Evolutionary conservation across 441 rosid genomes (phyloP).

Genomic region (Adansonia grandidieri): DNA sequence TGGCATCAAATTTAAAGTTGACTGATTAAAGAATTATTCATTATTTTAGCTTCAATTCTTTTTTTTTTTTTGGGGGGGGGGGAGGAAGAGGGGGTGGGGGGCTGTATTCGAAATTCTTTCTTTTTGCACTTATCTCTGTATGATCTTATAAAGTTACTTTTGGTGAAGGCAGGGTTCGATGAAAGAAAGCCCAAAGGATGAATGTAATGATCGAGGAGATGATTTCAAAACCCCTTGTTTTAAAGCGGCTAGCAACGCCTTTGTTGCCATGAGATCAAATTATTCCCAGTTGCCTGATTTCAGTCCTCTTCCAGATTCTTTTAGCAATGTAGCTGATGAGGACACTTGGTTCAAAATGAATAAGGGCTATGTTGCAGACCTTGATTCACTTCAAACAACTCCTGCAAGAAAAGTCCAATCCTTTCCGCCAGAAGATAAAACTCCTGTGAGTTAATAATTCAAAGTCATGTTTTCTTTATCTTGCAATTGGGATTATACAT

Average conservation of each 20-base stretch:
- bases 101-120: too few relatives aligned
- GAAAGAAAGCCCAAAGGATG: conserved; percentile 48
- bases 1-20: conserved; percentile 5
- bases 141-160: not conserved
- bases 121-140: not conserved
- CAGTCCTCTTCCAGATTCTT: conserved; percentile 81
- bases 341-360: conserved; percentile 92
- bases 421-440: conserved; percentile 49
- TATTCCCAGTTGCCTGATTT: conserved; percentile 59
- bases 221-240: conserved; percentile 60
- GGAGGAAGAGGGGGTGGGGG: too few relatives aligned
- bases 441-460: conserved; percentile 62
- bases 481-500: not conserved
- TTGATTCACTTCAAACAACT: conserved; percentile 73
- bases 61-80: too few relatives aligned
- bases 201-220: conserved; percentile 48
- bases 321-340: conserved; percentile 85
- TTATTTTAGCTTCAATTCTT: not conserved
- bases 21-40: not conserved
- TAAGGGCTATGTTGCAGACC: conserved; percentile 81
- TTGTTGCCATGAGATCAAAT: conserved; percentile 74
- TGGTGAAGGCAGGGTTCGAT: conserved; percentile 39
- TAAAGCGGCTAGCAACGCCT: conserved; percentile 62
- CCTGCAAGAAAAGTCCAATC: conserved; percentile 71
- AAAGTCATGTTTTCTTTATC: conserved; percentile 6